Evolutionary conservation across 306 rosid species (phyloP), one percentile per base, ranked within the genome.

Genomic region (Fragaria ananassa): DNA sequence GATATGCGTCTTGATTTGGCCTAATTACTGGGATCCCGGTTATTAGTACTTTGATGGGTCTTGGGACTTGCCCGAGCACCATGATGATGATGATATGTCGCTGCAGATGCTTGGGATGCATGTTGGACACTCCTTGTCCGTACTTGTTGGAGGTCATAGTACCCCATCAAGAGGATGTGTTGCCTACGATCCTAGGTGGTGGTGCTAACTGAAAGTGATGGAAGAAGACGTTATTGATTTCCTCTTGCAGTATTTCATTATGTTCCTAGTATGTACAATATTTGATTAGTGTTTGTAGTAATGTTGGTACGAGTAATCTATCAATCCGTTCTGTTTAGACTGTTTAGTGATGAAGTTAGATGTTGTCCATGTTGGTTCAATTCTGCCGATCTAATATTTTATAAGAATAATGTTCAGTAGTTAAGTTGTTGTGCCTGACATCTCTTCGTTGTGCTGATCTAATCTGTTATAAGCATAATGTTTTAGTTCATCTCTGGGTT

Each of bases 101-200:
- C 35, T 95, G 42, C 91, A 86, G 56, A 95, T 92, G 96, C 81
- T 95, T 79, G 98, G 96, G 15, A 95, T 92, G 97, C 98, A 95
- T 95, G 98, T 62, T 92, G 87, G 93, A 88, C 63, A 86, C 92
- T 5, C 89, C 94, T 3, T 97, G 98, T 23, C 96, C 97, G 0
- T 95, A 92, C 81, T 82, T 95, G 72, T 83, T 91, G 78, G 96
- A 93, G 70, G 98, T 92, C 10, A 84, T 95, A 44, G 95, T 90
- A 25, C 99, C 97, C 1, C 97, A 95, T 87, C 99, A 95, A 74
- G 99, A 90, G 73, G 97, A 95, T 77, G 97, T 95, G 18, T 78
- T 95, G 88, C 97, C 99, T 0, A 95, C 92, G 98, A 95, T 95
- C 78, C 97, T 97, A 0, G 90, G 98, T 74, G 92, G 92, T 23